Conservation (phyloP, 495 filamentous ascomycete species). For the Bryoglossum gracile region DNA sequence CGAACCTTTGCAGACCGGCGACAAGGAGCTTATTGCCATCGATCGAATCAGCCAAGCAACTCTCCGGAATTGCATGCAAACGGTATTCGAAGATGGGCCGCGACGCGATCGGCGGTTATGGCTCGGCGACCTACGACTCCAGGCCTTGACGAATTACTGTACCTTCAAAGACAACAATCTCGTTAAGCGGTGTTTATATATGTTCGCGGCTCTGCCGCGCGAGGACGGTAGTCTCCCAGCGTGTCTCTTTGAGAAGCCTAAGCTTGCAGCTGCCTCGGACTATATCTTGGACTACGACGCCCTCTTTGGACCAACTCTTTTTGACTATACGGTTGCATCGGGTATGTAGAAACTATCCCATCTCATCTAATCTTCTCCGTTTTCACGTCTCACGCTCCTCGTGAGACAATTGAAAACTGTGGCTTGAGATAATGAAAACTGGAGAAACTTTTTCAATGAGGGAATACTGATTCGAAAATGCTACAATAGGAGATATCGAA, state of each 20-base stretch:
- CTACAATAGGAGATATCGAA: conserved; percentile 22
- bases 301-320: conserved; percentile 24
- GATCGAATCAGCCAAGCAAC: conserved; percentile 23
- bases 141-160: conserved; percentile 28
- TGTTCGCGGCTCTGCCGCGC: conserved; percentile 27
- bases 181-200: conserved; percentile 25
- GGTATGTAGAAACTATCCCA: no score
- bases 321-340: conserved; percentile 25
- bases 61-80: conserved; percentile 27
- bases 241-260: conserved; percentile 25
- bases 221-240: conserved; percentile 24
- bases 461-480: no score
- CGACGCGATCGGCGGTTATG: conserved; percentile 26
- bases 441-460: no score
- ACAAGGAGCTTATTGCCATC: conserved; percentile 10
- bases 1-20: not conserved
- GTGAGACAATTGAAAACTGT: no score
- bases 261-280: conserved; percentile 18
- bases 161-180: conserved; percentile 27
- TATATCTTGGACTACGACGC: conserved; percentile 30
- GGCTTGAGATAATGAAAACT: no score
- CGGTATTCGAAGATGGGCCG: conserved; percentile 28
- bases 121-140: conserved; percentile 26
- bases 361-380: no score
- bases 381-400: no score